Conservation (phyloP, 2,329 filamentous ascomycete species). For the Ophiostoma populinum region DNA sequence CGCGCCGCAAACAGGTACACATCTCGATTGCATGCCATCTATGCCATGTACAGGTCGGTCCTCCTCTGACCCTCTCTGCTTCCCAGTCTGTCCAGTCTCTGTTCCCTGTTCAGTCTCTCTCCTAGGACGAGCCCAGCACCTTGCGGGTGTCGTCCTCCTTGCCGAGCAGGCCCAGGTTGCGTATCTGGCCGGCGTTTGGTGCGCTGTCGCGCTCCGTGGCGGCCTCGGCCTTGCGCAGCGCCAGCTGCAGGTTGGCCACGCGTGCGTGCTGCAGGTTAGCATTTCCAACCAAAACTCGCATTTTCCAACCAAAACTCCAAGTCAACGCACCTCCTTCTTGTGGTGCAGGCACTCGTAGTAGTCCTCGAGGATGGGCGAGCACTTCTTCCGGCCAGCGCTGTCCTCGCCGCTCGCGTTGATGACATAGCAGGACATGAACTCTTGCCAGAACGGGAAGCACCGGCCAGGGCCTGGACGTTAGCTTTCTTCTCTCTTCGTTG, state of each 20-base stretch:
- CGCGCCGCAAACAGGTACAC: too few species aligned
- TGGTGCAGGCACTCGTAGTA: constrained; percentile 99
- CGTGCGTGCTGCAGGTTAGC: constrained; percentile 46
- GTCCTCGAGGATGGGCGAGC: constrained; percentile 70
- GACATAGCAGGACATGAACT: constrained; percentile 95
- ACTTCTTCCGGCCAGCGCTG: constrained; percentile 72
- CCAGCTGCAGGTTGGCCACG: constrained; percentile 60
- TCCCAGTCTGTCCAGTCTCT: too few species aligned
- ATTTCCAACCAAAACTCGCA: background rate
- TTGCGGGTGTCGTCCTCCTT: constrained; percentile 66
- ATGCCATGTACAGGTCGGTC: background rate
- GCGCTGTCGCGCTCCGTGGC: constrained; percentile 62
- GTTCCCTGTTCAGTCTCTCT: too few species aligned
- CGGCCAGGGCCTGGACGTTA: constrained; percentile 39
- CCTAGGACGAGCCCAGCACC: constrained; percentile 23
- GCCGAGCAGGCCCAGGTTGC: constrained; percentile 67
- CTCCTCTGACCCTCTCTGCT: too few species aligned
- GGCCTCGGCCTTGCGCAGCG: constrained; percentile 66
- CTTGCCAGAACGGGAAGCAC: constrained; percentile 99
- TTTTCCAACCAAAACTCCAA: background rate
- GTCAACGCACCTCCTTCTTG: constrained; percentile 70
- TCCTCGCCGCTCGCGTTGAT: constrained; percentile 74
- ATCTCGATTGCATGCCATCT: background rate
- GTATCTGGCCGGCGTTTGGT: constrained; percentile 71
- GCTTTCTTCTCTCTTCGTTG: background rate